Percentiles rank a stretch among this genome's conserved stretches.
Conservation (phyloP, 1,284 basidiomycete species). For the Ceratobasidium sp. region DNA sequence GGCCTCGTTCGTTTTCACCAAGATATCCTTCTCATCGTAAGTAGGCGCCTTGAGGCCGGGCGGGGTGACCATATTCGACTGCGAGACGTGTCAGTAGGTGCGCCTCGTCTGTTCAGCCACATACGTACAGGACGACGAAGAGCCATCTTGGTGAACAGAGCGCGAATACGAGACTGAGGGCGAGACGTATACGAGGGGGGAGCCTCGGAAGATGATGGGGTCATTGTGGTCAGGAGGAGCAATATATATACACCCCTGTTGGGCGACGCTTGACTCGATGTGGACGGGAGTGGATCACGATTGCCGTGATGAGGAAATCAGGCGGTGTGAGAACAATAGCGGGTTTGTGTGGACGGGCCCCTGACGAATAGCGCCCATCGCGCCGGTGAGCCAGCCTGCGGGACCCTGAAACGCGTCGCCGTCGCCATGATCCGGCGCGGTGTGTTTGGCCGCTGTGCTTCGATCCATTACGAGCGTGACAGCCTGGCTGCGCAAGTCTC, state of each 20-base stretch:
- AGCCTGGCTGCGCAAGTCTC: not conserved
- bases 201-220: conserved; percentile 2
- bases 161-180: not conserved
- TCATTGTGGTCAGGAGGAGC: conserved; percentile 6
- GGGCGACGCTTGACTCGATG: conserved; percentile 9
- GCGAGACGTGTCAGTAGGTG: not conserved
- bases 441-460: not conserved
- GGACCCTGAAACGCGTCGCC: conserved; percentile 13
- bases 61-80: conserved; percentile 26
- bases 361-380: conserved; percentile 1
- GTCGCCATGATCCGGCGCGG: conserved; percentile 16
- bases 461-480: not conserved
- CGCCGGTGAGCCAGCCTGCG: not conserved
- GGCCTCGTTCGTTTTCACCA: not conserved
- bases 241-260: conserved; percentile 28
- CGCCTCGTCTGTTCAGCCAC: not conserved
- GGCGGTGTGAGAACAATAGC: conserved; percentile 18
- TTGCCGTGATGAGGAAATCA: not conserved
- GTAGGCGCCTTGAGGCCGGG: conserved; percentile 14
- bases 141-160: conserved; percentile 12
- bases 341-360: conserved; percentile 8
- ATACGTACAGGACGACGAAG: conserved; percentile 19
- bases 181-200: not conserved
- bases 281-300: not conserved
- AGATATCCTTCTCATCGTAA: conserved; percentile 26